A percentile compares a stretch with the other conserved stretches of the same genome.
Evolutionary conservation across 768 basidiomycete species (phyloP).

Genomic region (Polyporus arcularius): DNA sequence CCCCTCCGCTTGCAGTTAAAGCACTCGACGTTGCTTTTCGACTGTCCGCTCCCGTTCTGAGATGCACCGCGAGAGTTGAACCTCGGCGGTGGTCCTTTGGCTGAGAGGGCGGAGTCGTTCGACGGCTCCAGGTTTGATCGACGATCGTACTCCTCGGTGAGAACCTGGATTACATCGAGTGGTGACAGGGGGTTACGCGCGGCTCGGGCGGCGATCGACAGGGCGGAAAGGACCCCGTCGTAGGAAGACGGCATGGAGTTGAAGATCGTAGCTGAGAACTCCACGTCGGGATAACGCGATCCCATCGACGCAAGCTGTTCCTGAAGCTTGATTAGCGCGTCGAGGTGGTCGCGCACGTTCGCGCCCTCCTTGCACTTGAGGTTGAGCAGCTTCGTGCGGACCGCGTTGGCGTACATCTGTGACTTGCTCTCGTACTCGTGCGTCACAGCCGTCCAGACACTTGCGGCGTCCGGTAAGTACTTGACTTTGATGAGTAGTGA

Average conservation of each 20-base stretch:
- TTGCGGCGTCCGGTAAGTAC: background rate
- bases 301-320: background rate
- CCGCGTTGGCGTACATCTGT: background rate
- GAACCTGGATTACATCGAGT: too few relatives aligned
- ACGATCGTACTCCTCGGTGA: too few relatives aligned
- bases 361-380: background rate
- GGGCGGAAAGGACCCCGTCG: too few relatives aligned
- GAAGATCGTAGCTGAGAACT: constrained; percentile 2
- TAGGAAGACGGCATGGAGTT: too few relatives aligned
- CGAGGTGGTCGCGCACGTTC: constrained; percentile 1
- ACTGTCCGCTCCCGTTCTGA: background rate
- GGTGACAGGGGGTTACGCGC: too few relatives aligned
- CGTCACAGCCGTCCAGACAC: background rate
- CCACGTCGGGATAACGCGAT: background rate
- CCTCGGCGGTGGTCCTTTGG: background rate
- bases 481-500: constrained; percentile 1
- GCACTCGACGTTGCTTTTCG: background rate
- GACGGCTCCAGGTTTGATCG: too few relatives aligned
- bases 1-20: constrained; percentile 5
- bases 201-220: too few relatives aligned
- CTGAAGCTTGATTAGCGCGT: background rate
- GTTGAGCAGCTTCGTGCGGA: background rate
- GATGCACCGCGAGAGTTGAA: too few relatives aligned
- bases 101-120: too few relatives aligned
- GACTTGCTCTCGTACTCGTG: background rate